These are phyloP conservation scores for Colletotrichum australisinense DNA, from an alignment of 2,329 filamentous ascomycete genomes.

Conservation along the genomic window DNA sequence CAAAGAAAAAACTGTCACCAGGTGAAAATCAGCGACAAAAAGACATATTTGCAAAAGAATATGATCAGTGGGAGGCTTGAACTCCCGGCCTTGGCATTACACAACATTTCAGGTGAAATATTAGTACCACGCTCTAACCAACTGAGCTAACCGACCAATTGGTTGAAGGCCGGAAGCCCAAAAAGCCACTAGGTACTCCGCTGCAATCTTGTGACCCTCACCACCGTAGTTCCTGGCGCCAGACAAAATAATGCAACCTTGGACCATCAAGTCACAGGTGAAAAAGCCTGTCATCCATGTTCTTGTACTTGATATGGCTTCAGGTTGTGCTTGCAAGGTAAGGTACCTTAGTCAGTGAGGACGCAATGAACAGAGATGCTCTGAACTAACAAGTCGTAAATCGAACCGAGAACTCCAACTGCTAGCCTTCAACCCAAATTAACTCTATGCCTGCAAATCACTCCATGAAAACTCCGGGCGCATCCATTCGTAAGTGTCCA, in stretches of 20 bases:
- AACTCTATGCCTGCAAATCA: background rate
- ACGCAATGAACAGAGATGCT: too few relatives aligned
- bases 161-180: fast-evolving
- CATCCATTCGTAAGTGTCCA: conserved; percentile 63
- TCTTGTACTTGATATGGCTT: too few relatives aligned
- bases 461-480: conserved; percentile 39
- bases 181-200: fast-evolving
- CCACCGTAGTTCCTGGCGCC: too few relatives aligned
- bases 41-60: fast-evolving
- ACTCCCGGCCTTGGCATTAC: background rate
- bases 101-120: background rate
- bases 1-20: too few relatives aligned
- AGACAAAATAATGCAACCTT: background rate
- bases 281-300: too few relatives aligned
- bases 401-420: background rate
- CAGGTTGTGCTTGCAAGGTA: too few relatives aligned
- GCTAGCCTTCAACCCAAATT: background rate
- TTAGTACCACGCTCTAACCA: background rate
- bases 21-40: too few relatives aligned
- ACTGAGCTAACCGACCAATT: background rate
- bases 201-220: too few relatives aligned
- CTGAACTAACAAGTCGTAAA: background rate
- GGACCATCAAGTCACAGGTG: background rate
- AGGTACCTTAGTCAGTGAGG: too few relatives aligned
- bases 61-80: background rate